Evolutionary conservation across 345 rosid species (phyloP).

Genomic region (Chamaenerion angustifolium): DNA sequence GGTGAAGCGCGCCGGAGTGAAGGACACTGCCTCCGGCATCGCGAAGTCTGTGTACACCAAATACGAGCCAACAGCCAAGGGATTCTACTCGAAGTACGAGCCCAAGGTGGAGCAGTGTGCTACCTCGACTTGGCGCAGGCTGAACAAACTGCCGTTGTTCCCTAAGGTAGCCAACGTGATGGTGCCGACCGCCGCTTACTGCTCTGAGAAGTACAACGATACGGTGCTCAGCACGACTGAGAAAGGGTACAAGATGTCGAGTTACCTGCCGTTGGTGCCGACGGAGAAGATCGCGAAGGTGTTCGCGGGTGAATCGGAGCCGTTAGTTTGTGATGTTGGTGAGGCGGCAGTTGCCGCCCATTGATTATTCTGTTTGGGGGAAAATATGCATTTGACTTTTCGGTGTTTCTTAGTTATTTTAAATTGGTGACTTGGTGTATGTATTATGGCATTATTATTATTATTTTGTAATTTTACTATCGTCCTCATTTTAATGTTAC

Average conservation of each 20-base stretch:
- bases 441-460: no score
- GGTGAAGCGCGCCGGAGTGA: conserved; percentile 51
- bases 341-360: neutral
- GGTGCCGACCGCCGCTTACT: conserved; percentile 68
- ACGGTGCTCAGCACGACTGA: conserved; percentile 52
- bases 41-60: conserved; percentile 48
- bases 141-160: conserved; percentile 68
- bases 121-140: conserved; percentile 63
- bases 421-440: no score
- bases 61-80: conserved; percentile 60
- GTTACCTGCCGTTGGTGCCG: conserved; percentile 77
- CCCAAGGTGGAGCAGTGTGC: conserved; percentile 79
- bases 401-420: no score
- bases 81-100: conserved; percentile 54
- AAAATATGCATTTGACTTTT: neutral
- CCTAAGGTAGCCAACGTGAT: conserved; percentile 64
- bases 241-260: conserved; percentile 66
- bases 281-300: conserved; percentile 67
- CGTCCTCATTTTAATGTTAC: no score
- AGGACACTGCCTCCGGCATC: conserved; percentile 52
- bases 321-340: conserved; percentile 16
- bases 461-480: no score
- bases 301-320: conserved; percentile 23
- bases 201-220: conserved; percentile 69
- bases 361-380: neutral